These are phyloP conservation scores for Erysimum cheiranthoides DNA, from an alignment of 345 rosid species.

Conservation along the genomic window DNA sequence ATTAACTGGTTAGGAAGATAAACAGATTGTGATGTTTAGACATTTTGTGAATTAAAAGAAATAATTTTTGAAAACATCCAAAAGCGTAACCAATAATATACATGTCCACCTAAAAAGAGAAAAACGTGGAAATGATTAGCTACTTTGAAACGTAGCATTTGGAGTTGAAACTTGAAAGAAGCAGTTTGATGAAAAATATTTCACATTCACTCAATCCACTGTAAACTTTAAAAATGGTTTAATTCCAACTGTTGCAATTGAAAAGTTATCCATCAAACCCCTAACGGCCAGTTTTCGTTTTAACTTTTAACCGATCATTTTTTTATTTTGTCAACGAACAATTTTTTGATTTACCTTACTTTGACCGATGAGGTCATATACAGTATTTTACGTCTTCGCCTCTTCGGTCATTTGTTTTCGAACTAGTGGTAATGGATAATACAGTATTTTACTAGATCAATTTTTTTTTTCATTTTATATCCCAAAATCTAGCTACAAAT, in stretches of 20 bases:
- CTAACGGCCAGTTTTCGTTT: not conserved
- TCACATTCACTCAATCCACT: not conserved
- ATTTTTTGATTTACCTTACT: not conserved
- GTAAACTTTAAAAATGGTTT: not conserved
- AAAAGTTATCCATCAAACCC: not conserved
- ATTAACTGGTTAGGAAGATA: not conserved
- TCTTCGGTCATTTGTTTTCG: not conserved
- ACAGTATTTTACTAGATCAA: not conserved
- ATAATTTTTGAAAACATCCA: not conserved
- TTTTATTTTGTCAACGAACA: not conserved
- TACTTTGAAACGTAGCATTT: conserved; percentile 1
- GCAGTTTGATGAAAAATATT: not conserved
- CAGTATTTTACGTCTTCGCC: no score
- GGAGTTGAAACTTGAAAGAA: not conserved
- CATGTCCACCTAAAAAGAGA: not conserved
- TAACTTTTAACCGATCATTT: not conserved
- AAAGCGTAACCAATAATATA: conserved; percentile 11
- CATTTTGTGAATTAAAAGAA: conserved; percentile 9
- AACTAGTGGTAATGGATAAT: not conserved
- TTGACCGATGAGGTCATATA: not conserved
- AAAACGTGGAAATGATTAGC: not conserved
- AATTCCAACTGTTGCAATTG: not conserved
- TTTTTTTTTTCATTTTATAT: not conserved
- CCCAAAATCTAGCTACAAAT: not conserved
- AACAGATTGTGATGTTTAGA: conserved; percentile 33